Base-by-base conservation (phyloP, 352 stramenopile species). In the Globisporangium iwayamae region DNA sequence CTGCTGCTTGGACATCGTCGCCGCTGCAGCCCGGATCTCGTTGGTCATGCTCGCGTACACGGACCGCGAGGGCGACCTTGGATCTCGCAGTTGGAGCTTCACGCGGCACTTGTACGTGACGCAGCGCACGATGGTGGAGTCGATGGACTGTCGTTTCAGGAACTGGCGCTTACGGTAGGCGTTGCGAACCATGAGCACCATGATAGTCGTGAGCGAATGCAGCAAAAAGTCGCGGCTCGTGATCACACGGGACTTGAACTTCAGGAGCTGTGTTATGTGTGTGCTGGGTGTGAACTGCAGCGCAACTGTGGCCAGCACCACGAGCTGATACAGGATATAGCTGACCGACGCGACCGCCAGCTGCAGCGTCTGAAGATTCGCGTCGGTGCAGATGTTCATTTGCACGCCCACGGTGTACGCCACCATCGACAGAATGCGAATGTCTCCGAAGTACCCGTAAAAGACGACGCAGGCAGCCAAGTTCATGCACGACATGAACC, bases 21-120 rank as follows among this genome's bases (percentile, higher is more conserved):
- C 30, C 7, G 52, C 28, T 38, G 14, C 52, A 18, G 45, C 45
- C 4, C 45, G 45, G 45, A 50, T 28, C 45, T 50, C 45, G 18
- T 50, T 50, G 45, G 45, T 50, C 45, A 28, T 50, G 45, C n/a
- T 50, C 16, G n/a, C 45, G 18, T 50, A 34, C 28, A 30, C 18
- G 30, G 30, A 45, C 14, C 13, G 16, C 13, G 28, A 38, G 16
- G 52, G n/a, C 8, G 30, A 10, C 10, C 52, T 43, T 8, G 30
- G 22, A 18, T 30, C 52, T 14, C 22, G 41, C 32, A 30, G 6
- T 3, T 39, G 28, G 30, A 58, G 52, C 32, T 30, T 43, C 18
- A 58, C 52, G 32, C 52, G 52, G 52, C 52, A 58, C 45, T 28
- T 28, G 20, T 66, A 72, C 52, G 56, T 72, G 34, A 76, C 57